Percentiles rank a stretch among this genome's conserved stretches.
These are phyloP conservation scores for Blumeriella jaapii DNA, from an alignment of 2,329 filamentous ascomycete genomes.

Conservation along the genomic window DNA sequence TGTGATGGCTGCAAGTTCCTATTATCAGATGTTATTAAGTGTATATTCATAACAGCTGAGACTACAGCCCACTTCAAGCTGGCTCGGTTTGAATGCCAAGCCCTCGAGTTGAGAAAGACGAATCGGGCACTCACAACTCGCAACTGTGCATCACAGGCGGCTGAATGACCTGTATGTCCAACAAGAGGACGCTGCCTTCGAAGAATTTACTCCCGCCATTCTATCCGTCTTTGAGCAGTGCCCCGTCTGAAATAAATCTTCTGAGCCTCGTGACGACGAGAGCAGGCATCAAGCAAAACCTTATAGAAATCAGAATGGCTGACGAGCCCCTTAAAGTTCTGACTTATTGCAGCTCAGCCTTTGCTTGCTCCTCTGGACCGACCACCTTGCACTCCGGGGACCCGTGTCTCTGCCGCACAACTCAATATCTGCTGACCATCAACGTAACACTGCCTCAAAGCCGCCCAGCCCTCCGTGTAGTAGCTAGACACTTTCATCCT, in stretches of 20 bases:
- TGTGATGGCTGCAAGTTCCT: constrained; percentile 47
- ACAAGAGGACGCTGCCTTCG: constrained; percentile 38
- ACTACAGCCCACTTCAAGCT: no score
- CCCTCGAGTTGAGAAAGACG: neutral
- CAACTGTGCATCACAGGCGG: constrained; percentile 44
- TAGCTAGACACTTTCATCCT: constrained; percentile 46
- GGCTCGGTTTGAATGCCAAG: no score
- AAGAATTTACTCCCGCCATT: constrained; percentile 41
- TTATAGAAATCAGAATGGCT: constrained; percentile 26
- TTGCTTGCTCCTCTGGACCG: constrained; percentile 47
- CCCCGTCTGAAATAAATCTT: constrained; percentile 53
- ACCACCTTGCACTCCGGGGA: constrained; percentile 40
- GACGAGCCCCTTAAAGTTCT: constrained; percentile 1
- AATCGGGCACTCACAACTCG: constrained; percentile 37
- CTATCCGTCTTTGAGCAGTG: constrained; percentile 48
- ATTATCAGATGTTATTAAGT: constrained; percentile 1
- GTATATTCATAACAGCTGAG: neutral
- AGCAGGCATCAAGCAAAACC: constrained; percentile 47
- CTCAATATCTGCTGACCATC: constrained; percentile 56
- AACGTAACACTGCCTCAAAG: constrained; percentile 47
- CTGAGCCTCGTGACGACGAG: constrained; percentile 50
- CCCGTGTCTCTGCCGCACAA: constrained; percentile 49
- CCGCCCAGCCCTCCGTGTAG: constrained; percentile 51
- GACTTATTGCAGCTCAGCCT: constrained; percentile 48
- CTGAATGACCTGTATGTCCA: constrained; percentile 37